A percentile compares a stretch with the other conserved stretches of the same genome.
phyloP scores from a whole-genome alignment of 495 filamentous ascomycete species.

The Aspergillus avenaceus region DNA sequence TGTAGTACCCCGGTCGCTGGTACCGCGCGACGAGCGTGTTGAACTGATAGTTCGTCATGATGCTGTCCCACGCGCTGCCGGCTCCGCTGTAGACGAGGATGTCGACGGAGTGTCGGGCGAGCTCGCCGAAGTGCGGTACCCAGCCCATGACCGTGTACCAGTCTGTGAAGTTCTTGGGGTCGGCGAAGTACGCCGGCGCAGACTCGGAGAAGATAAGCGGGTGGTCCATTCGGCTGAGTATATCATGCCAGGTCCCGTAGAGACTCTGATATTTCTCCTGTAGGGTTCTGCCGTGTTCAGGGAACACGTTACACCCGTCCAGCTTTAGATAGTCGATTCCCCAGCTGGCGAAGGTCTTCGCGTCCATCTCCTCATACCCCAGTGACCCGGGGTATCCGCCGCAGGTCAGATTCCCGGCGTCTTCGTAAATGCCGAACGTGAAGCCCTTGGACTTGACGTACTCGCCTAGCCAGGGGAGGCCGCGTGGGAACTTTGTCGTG shows the following conservation, averaged over 20 bases:
- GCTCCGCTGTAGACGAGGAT: constrained; percentile 30
- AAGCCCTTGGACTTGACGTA: constrained; percentile 30
- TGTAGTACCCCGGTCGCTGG: constrained; percentile 40
- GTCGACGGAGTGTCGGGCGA: constrained; percentile 41
- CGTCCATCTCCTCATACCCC: constrained; percentile 31
- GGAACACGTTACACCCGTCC: constrained; percentile 35
- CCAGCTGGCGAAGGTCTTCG: constrained; percentile 35
- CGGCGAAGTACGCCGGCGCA: constrained; percentile 37
- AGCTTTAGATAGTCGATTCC: constrained; percentile 42
- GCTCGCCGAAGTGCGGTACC: constrained; percentile 32
- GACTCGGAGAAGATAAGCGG: constrained; percentile 41
- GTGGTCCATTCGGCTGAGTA: constrained; percentile 24
- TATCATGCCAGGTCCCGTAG: constrained; percentile 32
- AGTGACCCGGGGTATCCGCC: constrained; percentile 37
- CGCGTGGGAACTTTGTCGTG: constrained; percentile 30
- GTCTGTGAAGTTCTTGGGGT: constrained; percentile 25
- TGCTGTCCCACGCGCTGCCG: constrained; percentile 36
- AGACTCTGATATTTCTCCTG: constrained; percentile 28
- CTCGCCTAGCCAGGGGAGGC: constrained; percentile 35
- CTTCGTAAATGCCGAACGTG: constrained; percentile 38
- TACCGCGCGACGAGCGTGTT: constrained; percentile 35
- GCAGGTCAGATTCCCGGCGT: constrained; percentile 37
- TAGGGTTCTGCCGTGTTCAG: constrained; percentile 17
- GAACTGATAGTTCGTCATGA: constrained; percentile 39
- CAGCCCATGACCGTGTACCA: constrained; percentile 41